A percentile compares a stretch with the other conserved stretches of the same genome.
phyloP scores from a whole-genome alignment of 2,329 filamentous ascomycete species.

The Madurella mycetomatis region DNA sequence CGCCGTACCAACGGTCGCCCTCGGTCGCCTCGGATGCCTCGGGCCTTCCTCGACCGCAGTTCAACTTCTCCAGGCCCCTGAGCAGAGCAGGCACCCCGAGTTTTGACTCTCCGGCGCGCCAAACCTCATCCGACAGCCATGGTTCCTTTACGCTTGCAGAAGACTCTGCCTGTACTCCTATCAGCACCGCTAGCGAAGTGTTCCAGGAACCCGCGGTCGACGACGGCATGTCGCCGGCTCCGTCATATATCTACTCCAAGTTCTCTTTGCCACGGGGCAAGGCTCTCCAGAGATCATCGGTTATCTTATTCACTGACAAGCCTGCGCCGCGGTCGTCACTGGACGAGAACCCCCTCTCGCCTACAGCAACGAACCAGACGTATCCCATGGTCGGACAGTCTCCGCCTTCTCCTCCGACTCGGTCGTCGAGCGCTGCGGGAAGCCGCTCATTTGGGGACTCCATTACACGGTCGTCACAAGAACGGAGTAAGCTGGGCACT shows the following conservation, averaged over 20 bases:
- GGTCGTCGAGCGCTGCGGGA: conserved; percentile 54
- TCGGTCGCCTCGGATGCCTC: conserved; percentile 82
- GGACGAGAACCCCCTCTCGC: conserved; percentile 48
- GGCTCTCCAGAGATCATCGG: conserved; percentile 64
- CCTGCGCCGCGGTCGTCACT: conserved; percentile 55
- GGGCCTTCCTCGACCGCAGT: conserved; percentile 65
- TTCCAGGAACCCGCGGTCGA: conserved; percentile 54
- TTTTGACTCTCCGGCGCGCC: conserved; percentile 55
- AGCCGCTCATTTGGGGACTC: conserved; percentile 37
- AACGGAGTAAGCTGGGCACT: conserved; percentile 47
- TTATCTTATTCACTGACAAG: conserved; percentile 52
- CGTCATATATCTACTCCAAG: conserved; percentile 83
- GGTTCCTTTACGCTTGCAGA: conserved; percentile 59
- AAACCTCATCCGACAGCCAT: conserved; percentile 64
- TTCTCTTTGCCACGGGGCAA: conserved; percentile 81
- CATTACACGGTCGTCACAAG: conserved; percentile 44
- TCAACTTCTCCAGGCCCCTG: conserved; percentile 91
- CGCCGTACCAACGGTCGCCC: conserved; percentile 68
- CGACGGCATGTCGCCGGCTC: conserved; percentile 46
- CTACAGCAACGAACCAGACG: conserved; percentile 41
- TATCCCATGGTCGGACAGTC: conserved; percentile 41
- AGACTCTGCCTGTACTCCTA: conserved; percentile 63
- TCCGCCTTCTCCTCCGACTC: conserved; percentile 58
- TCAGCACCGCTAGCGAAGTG: conserved; percentile 67
- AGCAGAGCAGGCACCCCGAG: conserved; percentile 65